Conservation (phyloP, 768 basidiomycete species). For the Mycena floridula region DNA sequence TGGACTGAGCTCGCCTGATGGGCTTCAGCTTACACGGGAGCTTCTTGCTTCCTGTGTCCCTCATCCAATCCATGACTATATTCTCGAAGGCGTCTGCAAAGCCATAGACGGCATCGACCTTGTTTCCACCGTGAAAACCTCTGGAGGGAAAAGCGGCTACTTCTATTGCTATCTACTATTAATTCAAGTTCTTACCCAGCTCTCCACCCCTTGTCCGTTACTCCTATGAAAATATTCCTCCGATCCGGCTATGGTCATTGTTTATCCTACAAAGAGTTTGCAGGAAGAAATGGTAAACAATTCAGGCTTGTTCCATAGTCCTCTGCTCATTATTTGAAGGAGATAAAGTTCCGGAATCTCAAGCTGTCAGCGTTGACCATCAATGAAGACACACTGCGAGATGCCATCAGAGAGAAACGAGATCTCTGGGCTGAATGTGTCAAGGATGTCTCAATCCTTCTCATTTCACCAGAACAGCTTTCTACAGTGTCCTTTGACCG, state of each 20-base stretch:
- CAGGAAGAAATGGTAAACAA: constrained; percentile 16
- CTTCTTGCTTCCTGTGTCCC: not conserved
- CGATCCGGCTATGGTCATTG: constrained; percentile 17
- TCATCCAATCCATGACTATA: constrained; percentile 15
- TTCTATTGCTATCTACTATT: constrained; percentile 13
- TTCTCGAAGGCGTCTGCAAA: constrained; percentile 18
- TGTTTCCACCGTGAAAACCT: constrained; percentile 12
- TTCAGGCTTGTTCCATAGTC: not conserved
- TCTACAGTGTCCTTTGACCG: constrained; percentile 7
- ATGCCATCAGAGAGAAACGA: constrained; percentile 3
- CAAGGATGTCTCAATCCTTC: constrained; percentile 1
- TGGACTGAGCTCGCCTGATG: too few species aligned
- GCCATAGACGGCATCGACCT: constrained; percentile 15
- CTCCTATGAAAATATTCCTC: not conserved
- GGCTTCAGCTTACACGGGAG: too few species aligned
- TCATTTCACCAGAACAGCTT: constrained; percentile 16
- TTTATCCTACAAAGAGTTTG: constrained; percentile 18
- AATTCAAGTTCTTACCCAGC: constrained; percentile 8
- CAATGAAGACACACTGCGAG: constrained; percentile 8
- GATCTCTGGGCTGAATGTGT: constrained; percentile 8
- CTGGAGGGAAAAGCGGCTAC: constrained; percentile 15
- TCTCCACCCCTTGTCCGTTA: constrained; percentile 9
- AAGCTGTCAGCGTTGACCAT: constrained; percentile 5
- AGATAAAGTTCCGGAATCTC: constrained; percentile 1
- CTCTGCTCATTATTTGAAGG: not conserved